phyloP scores from a whole-genome alignment of 1,284 basidiomycete species.

The Irpex rosettiformis region DNA sequence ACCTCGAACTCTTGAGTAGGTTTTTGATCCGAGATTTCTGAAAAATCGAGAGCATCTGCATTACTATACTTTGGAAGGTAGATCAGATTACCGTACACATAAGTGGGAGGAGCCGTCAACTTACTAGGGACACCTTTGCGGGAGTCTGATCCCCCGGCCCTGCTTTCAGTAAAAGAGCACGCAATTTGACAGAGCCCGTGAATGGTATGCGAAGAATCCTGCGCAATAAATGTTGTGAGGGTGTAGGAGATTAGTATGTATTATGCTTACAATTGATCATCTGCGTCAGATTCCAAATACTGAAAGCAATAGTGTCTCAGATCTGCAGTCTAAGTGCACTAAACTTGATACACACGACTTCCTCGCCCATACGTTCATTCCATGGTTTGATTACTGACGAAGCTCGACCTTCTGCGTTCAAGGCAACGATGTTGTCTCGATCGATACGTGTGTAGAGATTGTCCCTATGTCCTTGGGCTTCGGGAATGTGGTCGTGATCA shows the following conservation, averaged over 20 bases:
- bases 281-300: conserved; percentile 79
- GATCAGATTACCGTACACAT: not conserved
- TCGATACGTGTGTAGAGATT: conserved; percentile 71
- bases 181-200: conserved; percentile 74
- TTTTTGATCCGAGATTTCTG: conserved; percentile 55
- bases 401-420: conserved; percentile 55
- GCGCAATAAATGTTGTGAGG: not conserved
- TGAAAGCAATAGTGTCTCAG: conserved; percentile 27
- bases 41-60: conserved; percentile 69
- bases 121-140: conserved; percentile 58
- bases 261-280: conserved; percentile 67
- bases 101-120: conserved; percentile 20
- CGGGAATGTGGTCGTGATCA: conserved; percentile 32
- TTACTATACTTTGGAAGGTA: conserved; percentile 59
- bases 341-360: conserved; percentile 39
- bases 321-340: not conserved
- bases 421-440: conserved; percentile 64
- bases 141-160: conserved; percentile 74
- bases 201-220: conserved; percentile 81
- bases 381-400: conserved; percentile 72
- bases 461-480: conserved; percentile 57
- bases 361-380: conserved; percentile 64
- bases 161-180: conserved; percentile 69
- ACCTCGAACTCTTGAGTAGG: conserved; percentile 69
- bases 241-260: conserved; percentile 5